phyloP scores from a whole-genome alignment of 495 filamentous ascomycete genomes.

The Aspergillus asperescens region DNA sequence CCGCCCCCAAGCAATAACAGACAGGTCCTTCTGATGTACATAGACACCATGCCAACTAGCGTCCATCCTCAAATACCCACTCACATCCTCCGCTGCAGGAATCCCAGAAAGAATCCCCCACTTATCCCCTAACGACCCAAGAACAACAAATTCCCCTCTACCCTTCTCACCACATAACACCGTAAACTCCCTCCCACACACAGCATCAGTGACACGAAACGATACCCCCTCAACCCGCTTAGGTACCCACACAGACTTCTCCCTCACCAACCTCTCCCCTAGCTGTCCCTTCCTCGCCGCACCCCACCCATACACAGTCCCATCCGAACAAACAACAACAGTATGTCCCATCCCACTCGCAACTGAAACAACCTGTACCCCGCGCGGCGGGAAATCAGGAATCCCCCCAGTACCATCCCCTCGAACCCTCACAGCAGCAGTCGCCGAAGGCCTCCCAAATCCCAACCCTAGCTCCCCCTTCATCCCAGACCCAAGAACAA shows the following conservation, averaged over 20 bases:
- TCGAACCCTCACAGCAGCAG: conserved; percentile 11
- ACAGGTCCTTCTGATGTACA: conserved; percentile 44
- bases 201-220: conserved; percentile 50
- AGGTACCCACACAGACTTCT: conserved; percentile 51
- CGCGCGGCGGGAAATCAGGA: conserved; percentile 55
- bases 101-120: conserved; percentile 51
- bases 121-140: conserved; percentile 60
- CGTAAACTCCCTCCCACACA: conserved; percentile 81
- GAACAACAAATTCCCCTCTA: conserved; percentile 51
- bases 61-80: conserved; percentile 37
- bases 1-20: conserved; percentile 56
- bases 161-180: conserved; percentile 53
- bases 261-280: conserved; percentile 40
- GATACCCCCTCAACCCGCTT: conserved; percentile 49
- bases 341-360: conserved; percentile 72
- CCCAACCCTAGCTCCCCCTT: conserved; percentile 73
- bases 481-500: conserved; percentile 55
- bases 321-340: conserved; percentile 65
- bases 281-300: conserved; percentile 78
- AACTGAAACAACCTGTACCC: conserved; percentile 49
- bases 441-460: too few species aligned
- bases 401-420: conserved; percentile 26
- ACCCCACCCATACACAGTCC: conserved; percentile 85
- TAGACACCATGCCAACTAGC: conserved; percentile 83
- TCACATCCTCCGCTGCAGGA: conserved; percentile 23